phyloP scores from a whole-genome alignment of 192 early-diverging fungal species.

The Coemansia sp. region DNA sequence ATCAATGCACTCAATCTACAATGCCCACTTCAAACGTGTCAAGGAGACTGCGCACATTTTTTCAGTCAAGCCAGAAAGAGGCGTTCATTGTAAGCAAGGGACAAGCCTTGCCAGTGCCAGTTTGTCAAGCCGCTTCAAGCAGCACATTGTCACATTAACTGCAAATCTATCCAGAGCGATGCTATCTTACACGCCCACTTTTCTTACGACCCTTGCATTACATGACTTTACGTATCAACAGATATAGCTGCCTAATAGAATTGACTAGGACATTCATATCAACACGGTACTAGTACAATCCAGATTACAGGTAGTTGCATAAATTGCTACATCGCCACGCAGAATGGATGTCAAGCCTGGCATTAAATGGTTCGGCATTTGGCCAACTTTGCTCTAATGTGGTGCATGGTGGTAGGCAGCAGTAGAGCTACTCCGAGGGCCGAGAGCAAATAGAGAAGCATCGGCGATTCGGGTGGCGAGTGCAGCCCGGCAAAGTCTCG shows the following conservation, averaged over 20 bases:
- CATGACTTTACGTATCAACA: background rate
- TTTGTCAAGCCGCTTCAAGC: background rate
- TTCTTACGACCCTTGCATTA: background rate
- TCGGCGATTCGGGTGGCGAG: slow-evolving; percentile 6
- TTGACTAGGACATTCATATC: background rate
- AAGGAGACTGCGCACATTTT: background rate
- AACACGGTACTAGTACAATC: background rate
- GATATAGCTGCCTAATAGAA: background rate
- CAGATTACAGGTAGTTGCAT: background rate
- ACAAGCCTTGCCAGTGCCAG: background rate
- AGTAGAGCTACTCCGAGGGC: background rate
- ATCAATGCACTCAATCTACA: background rate
- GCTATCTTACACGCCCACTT: background rate
- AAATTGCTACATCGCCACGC: background rate
- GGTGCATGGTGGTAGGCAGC: background rate
- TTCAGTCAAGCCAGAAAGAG: background rate
- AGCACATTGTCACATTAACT: background rate
- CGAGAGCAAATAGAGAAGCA: background rate
- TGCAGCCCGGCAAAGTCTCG: slow-evolving; percentile 5
- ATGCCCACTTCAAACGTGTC: background rate
- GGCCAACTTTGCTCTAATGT: background rate
- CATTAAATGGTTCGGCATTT: background rate
- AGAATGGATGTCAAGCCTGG: background rate
- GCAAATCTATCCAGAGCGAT: background rate
- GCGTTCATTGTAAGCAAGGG: background rate